Evolutionary conservation across 163 green algal species (phyloP).

Genomic region (Chloromonas sp.): DNA sequence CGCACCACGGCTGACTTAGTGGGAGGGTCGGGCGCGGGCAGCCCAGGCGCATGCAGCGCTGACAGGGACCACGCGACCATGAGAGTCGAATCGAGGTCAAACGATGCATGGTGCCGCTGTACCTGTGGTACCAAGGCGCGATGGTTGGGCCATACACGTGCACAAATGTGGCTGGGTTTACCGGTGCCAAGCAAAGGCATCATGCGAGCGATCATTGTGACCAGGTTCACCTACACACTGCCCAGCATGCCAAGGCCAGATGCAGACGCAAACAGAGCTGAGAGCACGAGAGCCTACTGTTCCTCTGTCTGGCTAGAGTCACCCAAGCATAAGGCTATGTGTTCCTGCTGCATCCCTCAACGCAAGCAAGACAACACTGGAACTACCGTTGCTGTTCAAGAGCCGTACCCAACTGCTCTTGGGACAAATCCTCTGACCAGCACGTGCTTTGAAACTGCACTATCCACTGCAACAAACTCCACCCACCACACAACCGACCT

Average conservation of each 20-base stretch:
- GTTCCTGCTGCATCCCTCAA: no score
- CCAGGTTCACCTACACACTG: no score
- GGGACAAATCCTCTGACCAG: background rate
- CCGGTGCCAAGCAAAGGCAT: background rate
- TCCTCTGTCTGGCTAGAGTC: no score
- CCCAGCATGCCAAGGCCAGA: no score
- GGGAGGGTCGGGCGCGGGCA: background rate
- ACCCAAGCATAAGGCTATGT: no score
- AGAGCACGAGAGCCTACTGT: no score
- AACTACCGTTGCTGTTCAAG: no score
- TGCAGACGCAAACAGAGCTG: no score
- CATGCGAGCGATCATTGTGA: background rate
- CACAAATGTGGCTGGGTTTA: background rate
- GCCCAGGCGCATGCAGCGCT: background rate
- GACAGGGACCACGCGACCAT: background rate
- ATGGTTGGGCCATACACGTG: background rate
- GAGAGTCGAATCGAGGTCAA: background rate
- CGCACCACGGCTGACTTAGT: background rate
- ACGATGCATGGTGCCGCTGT: background rate
- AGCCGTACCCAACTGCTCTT: background rate
- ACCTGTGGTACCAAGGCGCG: background rate
- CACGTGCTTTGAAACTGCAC: background rate
- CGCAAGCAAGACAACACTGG: no score
- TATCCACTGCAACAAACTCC: background rate
- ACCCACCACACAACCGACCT: background rate